Evolutionary conservation across 192 early-diverging fungal species (phyloP).

Genomic region (Podila horticola): DNA sequence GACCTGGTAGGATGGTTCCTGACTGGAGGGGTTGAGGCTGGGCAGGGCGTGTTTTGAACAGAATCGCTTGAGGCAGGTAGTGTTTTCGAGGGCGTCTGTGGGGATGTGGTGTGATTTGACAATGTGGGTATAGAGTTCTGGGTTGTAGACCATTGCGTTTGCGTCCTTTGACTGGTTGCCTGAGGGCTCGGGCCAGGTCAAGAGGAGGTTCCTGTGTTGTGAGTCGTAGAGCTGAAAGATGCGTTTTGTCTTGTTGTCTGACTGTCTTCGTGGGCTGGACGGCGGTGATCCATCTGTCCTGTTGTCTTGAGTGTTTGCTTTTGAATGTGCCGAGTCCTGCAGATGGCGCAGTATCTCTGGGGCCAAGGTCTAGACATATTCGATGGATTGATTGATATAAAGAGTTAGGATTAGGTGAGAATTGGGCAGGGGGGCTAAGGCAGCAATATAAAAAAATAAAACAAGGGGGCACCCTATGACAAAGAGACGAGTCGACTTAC

Average conservation of each 20-base stretch:
- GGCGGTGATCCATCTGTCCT: constrained; percentile 1
- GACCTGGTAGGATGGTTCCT: constrained; percentile 40
- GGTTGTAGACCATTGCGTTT: constrained; percentile 42
- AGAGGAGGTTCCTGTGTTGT: constrained; percentile 33
- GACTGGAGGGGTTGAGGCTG: constrained; percentile 11
- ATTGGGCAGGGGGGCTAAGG: no score
- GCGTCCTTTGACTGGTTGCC: constrained; percentile 11
- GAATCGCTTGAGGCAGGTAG: constrained; percentile 48
- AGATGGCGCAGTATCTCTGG: constrained; percentile 45
- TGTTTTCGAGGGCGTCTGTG: constrained; percentile 45
- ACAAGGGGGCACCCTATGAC: neutral
- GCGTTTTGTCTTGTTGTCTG: constrained; percentile 40
- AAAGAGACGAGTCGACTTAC: constrained; percentile 10
- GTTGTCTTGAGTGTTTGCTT: constrained; percentile 7
- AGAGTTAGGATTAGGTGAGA: neutral
- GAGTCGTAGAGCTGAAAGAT: constrained; percentile 57
- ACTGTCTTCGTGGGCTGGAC: constrained; percentile 12
- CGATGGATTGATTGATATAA: neutral
- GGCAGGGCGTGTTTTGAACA: constrained; percentile 50
- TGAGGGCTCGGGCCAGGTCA: constrained; percentile 56
- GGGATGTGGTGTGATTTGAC: constrained; percentile 52
- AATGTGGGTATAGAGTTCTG: constrained; percentile 53
- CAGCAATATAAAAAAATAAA: neutral
- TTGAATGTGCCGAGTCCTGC: constrained; percentile 22
- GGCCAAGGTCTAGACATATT: constrained; percentile 25